Base-by-base conservation (phyloP, 345 rosid species). In the Linum lewisii region DNA sequence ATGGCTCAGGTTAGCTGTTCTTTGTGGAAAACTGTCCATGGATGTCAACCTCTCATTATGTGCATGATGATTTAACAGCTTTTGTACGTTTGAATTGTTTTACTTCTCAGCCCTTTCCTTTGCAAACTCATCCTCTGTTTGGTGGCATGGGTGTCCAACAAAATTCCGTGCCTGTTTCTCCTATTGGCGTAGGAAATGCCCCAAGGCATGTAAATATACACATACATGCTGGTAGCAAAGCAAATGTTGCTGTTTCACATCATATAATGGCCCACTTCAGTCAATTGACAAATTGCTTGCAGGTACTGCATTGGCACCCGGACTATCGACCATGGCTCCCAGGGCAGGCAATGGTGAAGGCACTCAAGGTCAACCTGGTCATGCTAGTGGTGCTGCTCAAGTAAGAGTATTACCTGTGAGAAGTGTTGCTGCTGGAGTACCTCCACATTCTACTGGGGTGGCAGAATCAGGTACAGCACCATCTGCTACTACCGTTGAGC, bases 121-220 rank as follows among this genome's bases (percentile, higher is more conserved):
- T 83, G 57, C 97, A 93, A 82, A 74, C 82, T 38, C 75, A 75
- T 77, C 64, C 95, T 24, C 82, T 93, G 63, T 85, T 93, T 66
- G 80, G 83, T 38, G 81, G 82, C 63, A 63, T 79, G 26, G 63
- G 68, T 71, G 76, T 74, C 49, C 75, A 88, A 59, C 44, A 83
- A 68, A 88, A 77, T 70, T 79, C 84, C 6, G 20, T 51, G 16
- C 64, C 72, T 5, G 36, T 73, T 26, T 77, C 82, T 60, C 79
- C 82, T 55, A 15, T 52, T 52, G 99, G 91, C 58, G 50, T 75
- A 64, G 91, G 87, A 71, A 80, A 69, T 72, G 79, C 77, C 54
- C 82, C 83, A 45, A 80, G 97, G 78, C 75, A 85, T 70, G 64
- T 93, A 62, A 93, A 93, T 75, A 93, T 93, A 36, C 99, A 89